Conservation (phyloP, 805 yeast genomes). For the Priceomyces fermenticarens region DNA sequence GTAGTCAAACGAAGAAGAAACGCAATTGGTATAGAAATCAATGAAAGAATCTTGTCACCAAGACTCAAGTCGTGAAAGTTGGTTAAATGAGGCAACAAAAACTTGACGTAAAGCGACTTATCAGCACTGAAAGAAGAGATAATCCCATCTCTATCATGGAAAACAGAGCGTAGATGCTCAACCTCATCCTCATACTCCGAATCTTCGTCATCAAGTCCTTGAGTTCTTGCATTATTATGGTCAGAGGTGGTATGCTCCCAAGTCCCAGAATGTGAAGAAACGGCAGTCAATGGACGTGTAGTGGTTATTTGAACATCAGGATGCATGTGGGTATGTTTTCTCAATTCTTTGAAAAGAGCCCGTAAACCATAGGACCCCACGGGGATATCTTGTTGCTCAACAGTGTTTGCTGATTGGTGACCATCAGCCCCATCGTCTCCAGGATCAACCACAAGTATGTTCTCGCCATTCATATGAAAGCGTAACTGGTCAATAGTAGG, state of each 20-base stretch:
- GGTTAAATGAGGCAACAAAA: constrained; percentile 15
- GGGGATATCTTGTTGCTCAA: neutral
- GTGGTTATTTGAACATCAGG: constrained; percentile 9
- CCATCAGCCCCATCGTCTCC: neutral
- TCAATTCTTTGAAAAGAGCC: constrained; percentile 29
- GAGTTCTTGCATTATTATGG: too few relatives aligned
- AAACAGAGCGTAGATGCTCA: too few relatives aligned
- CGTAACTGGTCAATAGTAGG: constrained; percentile 28
- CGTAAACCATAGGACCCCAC: constrained; percentile 33
- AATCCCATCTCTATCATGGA: too few relatives aligned
- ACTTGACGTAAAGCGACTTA: constrained; percentile 1
- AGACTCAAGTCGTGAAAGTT: constrained; percentile 9
- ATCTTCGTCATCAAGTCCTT: neutral
- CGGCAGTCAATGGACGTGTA: constrained; percentile 12
- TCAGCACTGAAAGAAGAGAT: neutral
- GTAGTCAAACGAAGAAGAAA: constrained; percentile 24
- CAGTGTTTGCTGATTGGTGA: neutral
- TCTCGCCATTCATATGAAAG: constrained; percentile 1
- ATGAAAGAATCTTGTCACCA: constrained; percentile 10
- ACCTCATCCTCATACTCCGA: neutral
- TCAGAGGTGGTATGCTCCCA: too few relatives aligned
- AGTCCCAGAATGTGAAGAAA: too few relatives aligned
- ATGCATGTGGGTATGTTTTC: constrained; percentile 18
- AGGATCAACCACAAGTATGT: neutral
- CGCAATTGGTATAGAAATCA: constrained; percentile 21